Base-by-base conservation (phyloP, 352 stramenopile species). In the Globisporangium lucens region DNA sequence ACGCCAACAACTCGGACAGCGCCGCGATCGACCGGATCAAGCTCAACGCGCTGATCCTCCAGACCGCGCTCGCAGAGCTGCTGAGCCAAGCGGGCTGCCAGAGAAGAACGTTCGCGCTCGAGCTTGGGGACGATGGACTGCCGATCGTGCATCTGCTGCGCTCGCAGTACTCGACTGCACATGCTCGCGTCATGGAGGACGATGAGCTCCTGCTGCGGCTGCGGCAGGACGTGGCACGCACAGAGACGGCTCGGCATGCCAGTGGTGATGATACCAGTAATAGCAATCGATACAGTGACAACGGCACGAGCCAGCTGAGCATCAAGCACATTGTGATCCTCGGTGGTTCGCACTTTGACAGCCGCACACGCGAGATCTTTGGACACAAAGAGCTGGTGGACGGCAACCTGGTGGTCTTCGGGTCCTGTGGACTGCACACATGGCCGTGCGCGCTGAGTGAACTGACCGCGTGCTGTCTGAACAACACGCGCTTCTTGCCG, bases 311-410 rank as follows among this genome's bases (percentile, higher is more conserved):
- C 1, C 66, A 78, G 35, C 24, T 75, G 1, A 22, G 76, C 52
- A 74, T 87, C 61, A 93, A 90, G 57, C 83, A 93, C 71, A 75
- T 76, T 0, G 83, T 91, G 29, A 77, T 93, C 57, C 75, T 93
- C 6, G 83, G 81, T 0, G 89, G 79, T 41, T 84, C 85, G 2
- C 74, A 70, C 47, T 89, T 81, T 70, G 87, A 91, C 60, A 61
- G 56, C 0, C 35, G 71, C 43, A 85, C 78, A 15, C 72, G 74
- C 30, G 75, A 84, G 41, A 69, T 85, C 1, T 76, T 88, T 47
- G 80, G 73, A 0, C 81, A 93, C 61, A 85, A 75, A 6, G 81
- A 84, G 8, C 67, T 90, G 0, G 81, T 77, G 46, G 79, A 82
- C 13, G 75, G 72, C 4, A 81, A 81, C 64, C 70, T 90, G 4